These are phyloP conservation scores for Gilbertella persicaria DNA, from an alignment of 371 early-diverging fungal species.

Conservation along the genomic window DNA sequence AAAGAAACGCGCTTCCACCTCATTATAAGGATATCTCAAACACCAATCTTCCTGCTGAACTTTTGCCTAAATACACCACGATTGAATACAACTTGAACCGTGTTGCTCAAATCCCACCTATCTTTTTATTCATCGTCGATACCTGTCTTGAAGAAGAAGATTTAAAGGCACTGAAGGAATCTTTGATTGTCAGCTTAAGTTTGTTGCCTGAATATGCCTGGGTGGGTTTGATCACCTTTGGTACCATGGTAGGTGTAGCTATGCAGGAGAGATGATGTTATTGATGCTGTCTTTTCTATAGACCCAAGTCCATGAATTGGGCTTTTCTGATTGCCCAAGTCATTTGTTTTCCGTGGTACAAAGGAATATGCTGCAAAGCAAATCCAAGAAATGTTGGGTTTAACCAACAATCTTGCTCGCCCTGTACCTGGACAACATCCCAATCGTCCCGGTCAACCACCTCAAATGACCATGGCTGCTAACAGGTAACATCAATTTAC, in stretches of 20 bases:
- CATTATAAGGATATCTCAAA: constrained; percentile 98
- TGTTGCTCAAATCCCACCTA: constrained; percentile 85
- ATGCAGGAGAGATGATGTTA: too few relatives aligned
- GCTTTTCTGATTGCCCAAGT: constrained; percentile 94
- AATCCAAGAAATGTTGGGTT: constrained; percentile 94
- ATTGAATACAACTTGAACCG: constrained; percentile 95
- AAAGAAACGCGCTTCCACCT: constrained; percentile 97
- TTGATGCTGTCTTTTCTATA: constrained; percentile 22
- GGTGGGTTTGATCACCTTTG: constrained; percentile 97
- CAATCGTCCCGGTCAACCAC: constrained; percentile 62
- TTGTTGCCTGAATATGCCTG: constrained; percentile 92
- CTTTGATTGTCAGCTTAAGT: constrained; percentile 88
- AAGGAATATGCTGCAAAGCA: constrained; percentile 96
- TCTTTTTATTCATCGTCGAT: constrained; percentile 98
- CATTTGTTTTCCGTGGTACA: constrained; percentile 97
- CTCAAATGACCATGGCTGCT: constrained; percentile 53
- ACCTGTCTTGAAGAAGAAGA: constrained; percentile 97
- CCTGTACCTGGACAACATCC: constrained; percentile 54
- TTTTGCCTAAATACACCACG: constrained; percentile 93
- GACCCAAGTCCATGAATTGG: constrained; percentile 94
- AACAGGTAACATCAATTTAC: constrained; percentile 53
- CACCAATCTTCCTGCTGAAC: constrained; percentile 96
- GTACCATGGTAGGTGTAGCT: constrained; percentile 98
- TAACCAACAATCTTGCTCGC: constrained; percentile 58
- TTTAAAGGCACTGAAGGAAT: constrained; percentile 94